phyloP scores from a whole-genome alignment of 2,329 filamentous ascomycete species.

The Alternaria burnsii region DNA sequence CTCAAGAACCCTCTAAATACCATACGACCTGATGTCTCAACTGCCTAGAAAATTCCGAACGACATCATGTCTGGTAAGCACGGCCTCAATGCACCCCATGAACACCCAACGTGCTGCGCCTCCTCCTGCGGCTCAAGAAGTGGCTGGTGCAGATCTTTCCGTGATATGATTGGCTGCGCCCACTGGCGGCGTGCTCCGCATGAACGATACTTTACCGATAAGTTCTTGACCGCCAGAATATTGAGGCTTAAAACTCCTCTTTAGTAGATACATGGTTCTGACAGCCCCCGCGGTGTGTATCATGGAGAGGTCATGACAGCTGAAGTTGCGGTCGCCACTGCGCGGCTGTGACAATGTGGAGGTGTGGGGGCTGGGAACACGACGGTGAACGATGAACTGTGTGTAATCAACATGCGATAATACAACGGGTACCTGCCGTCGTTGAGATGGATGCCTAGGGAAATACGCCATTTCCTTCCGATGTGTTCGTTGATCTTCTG shows the following conservation, averaged over 20 bases:
- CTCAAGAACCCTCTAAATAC: slow-evolving; percentile 20
- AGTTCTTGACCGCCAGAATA: slow-evolving; percentile 15
- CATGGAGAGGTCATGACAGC: slow-evolving; percentile 23
- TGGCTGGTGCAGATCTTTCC: slow-evolving; percentile 18
- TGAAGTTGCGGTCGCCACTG: slow-evolving; percentile 24
- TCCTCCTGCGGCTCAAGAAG: slow-evolving; percentile 16
- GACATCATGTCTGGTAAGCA: slow-evolving; percentile 14
- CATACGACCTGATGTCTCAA: slow-evolving; percentile 22
- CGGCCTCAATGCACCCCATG: slow-evolving; percentile 14
- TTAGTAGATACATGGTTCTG: slow-evolving; percentile 10
- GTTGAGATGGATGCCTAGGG: slow-evolving; percentile 15
- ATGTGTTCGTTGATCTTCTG: not conserved
- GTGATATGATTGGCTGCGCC: slow-evolving; percentile 22
- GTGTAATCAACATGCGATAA: slow-evolving; percentile 3
- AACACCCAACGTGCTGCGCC: slow-evolving; percentile 14
- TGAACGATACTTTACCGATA: slow-evolving; percentile 19
- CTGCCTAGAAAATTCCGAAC: slow-evolving; percentile 14
- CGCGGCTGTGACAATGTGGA: slow-evolving; percentile 24
- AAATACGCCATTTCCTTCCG: slow-evolving; percentile 1
- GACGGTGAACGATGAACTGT: slow-evolving; percentile 6
- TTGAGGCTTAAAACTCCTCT: slow-evolving; percentile 15
- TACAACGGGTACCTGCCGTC: slow-evolving; percentile 13
- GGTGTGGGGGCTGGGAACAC: slow-evolving; percentile 21
- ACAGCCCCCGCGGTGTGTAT: slow-evolving; percentile 13
- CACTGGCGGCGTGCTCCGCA: slow-evolving; percentile 13